A percentile compares a stretch with the other conserved stretches of the same genome.
Evolutionary conservation across 2,329 filamentous ascomycete genomes (phyloP).

Genomic region (Furcasterigmium sp.): DNA sequence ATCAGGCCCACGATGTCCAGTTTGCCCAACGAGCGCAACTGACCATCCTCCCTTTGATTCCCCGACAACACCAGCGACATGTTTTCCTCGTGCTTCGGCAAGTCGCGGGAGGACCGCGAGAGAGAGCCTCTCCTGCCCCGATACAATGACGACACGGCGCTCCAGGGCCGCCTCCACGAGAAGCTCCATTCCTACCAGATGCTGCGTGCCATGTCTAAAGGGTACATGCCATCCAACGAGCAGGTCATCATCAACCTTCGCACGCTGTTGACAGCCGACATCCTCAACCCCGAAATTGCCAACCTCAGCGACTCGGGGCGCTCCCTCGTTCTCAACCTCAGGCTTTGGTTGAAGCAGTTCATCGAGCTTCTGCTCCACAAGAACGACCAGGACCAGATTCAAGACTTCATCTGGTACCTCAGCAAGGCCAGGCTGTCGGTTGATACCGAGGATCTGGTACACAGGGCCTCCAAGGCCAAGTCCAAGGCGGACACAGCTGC

Average conservation of each 20-base stretch:
- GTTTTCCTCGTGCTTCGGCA: slow-evolving; percentile 60
- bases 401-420: slow-evolving; percentile 87
- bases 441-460: slow-evolving; percentile 58
- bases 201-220: slow-evolving; percentile 72
- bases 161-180: slow-evolving; percentile 74
- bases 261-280: slow-evolving; percentile 69
- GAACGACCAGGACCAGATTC: slow-evolving; percentile 78
- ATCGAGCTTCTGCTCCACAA: slow-evolving; percentile 80
- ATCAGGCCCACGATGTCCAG: no score
- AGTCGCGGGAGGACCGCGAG: slow-evolving; percentile 48
- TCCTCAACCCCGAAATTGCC: slow-evolving; percentile 67
- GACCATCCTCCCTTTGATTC: no score
- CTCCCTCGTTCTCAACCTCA: slow-evolving; percentile 64
- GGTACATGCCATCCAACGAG: slow-evolving; percentile 89
- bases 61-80: slow-evolving; percentile 20
- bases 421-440: slow-evolving; percentile 66
- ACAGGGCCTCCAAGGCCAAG: slow-evolving; percentile 56
- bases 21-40: no score
- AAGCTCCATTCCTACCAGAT: slow-evolving; percentile 95
- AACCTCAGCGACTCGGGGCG: slow-evolving; percentile 75
- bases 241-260: slow-evolving; percentile 76
- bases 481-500: slow-evolving; percentile 67
- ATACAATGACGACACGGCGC: slow-evolving; percentile 73
- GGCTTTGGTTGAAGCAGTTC: slow-evolving; percentile 71
- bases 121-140: slow-evolving; percentile 75